Base-by-base conservation (phyloP, 2,329 filamentous ascomycete species). In the Neofusicoccum cordaticola region DNA sequence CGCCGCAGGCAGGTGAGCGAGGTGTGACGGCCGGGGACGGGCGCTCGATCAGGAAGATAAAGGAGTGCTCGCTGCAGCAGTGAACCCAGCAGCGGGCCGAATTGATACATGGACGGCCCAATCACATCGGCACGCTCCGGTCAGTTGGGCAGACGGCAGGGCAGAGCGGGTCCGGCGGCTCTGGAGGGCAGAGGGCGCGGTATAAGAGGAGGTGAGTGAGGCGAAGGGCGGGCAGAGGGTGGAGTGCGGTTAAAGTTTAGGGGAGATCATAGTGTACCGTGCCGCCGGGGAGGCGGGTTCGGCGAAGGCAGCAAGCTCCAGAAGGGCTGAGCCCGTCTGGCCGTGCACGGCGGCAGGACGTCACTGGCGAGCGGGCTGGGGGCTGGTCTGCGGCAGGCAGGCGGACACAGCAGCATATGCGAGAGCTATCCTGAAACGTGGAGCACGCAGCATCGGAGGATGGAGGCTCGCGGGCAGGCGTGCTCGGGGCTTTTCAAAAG, bases 221-320 rank as follows among this genome's bases (percentile, higher is more conserved):
- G 31, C 56, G 42, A 34, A 45, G 56, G 22, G 42, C 5, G 11
- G 15, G 41, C 35, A 63, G 12, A 19, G 42, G 62, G 19, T 64
- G 62, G 27, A 50, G 62, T 64, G 50, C 41, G 52, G 62, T 56
- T 64, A 64, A 57, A 37, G 62, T 64, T 64, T 57, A 47, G 13
- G 62, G 62, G 51, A 64, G 50, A 41, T 31, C 15, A 48, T 57
- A 57, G 62, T 50, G 62, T 57, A 50, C 62, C 51, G 51, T 22
- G 44, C 51, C 17, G 42, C 51, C 42, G 44, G 52, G 19, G 37
- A 53, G 13, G 61, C 48, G 48, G 42, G 56, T n/a, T 47, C 47
- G 34, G 47, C n/a, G 11, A 64, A 7, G 51, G 39, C 19, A 50
- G 37, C 39, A 56, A 39, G 42, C 35, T 17, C 50, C 51, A 27